Base-by-base conservation (phyloP, 371 early-diverging fungal genomes). In the Mortierella sp. region DNA sequence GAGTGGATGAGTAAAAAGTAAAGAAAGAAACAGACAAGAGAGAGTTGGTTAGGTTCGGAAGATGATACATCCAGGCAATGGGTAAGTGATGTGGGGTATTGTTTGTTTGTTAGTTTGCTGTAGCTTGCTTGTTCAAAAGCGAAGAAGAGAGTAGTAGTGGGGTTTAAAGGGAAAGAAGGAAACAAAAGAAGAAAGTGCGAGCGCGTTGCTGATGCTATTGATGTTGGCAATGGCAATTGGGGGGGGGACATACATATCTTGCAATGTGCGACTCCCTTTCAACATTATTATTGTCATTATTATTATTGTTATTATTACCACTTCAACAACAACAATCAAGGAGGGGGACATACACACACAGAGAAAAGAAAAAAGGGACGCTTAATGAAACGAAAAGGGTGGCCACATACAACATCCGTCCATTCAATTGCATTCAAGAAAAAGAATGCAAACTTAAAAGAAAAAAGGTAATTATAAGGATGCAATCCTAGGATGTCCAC, bases 341-440 rank as follows among this genome's bases (percentile, higher is more conserved):
- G 28, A 58, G 58, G 58, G 58, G 55, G n/a, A n/a, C 55, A 55
- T 11, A 57, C 65, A 63, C 48, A 50, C 68, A 72, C 26, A 60
- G 60, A 58, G 16, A 45, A 24, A 47, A 68, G 45, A 58, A 70
- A 26, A 9, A 74, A 70, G 34, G 79, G 58, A 75, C 79, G 70
- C 70, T 60, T 80, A 75, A 71, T 80, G 75, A 72, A 75, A 80
- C 75, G 75, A 79, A 63, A 78, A 65, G 60, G 76, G 77, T 65
- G 44, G 78, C 34, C 60, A 57, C 42, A 63, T 38, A 24, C 54
- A 34, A 24, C 24, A 60, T 55, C 42, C 9, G 31, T 58, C 60
- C 58, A 58, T 28, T 58, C 28, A 58, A 58, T 28, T 58, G 47
- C 47, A 65, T 78, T 68, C 54, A 72, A 72, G 60, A 60, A 1